These are phyloP conservation scores for Silybum marianum DNA, from an alignment of 129 eudicot species.

Conservation along the genomic window DNA sequence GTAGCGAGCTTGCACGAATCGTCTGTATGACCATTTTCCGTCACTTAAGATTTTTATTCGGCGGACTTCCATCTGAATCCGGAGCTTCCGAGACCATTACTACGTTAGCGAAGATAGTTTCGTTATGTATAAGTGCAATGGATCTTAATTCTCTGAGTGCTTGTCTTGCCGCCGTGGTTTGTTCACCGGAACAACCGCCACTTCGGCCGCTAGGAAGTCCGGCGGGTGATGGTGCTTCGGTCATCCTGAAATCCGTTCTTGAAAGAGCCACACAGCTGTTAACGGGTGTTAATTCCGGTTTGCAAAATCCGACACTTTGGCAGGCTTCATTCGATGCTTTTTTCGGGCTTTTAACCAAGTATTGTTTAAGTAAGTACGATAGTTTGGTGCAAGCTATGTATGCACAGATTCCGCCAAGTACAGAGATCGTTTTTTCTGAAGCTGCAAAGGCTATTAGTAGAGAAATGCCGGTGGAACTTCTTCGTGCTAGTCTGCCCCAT, in stretches of 20 bases:
- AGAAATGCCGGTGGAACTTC: conserved; percentile 96
- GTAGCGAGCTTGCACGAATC: conserved; percentile 77
- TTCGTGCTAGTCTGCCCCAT: conserved; percentile 94
- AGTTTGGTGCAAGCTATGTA: conserved; percentile 69
- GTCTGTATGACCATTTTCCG: conserved; percentile 96
- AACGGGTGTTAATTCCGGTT: conserved; percentile 29
- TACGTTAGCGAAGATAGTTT: conserved; percentile 59
- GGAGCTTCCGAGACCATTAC: conserved; percentile 57
- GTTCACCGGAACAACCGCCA: conserved; percentile 96
- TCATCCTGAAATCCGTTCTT: conserved; percentile 65
- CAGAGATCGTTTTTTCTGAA: conserved; percentile 56
- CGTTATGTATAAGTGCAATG: conserved; percentile 60
- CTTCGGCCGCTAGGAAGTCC: conserved; percentile 90
- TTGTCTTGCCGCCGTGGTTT: conserved; percentile 96
- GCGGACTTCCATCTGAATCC: conserved; percentile 66
- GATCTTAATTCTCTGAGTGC: conserved; percentile 89
- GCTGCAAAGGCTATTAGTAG: conserved; percentile 68
- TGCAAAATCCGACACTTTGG: conserved; percentile 82
- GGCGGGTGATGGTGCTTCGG: conserved; percentile 87
- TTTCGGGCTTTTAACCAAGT: conserved; percentile 79
- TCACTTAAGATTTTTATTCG: conserved; percentile 78
- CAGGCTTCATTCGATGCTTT: conserved; percentile 93
- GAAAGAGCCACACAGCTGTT: conserved; percentile 70
- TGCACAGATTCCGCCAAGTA: conserved; percentile 44
- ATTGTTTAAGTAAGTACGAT: conserved; percentile 81